Conservation (phyloP, 495 filamentous ascomycete genomes). For the Zalerion maritima region DNA sequence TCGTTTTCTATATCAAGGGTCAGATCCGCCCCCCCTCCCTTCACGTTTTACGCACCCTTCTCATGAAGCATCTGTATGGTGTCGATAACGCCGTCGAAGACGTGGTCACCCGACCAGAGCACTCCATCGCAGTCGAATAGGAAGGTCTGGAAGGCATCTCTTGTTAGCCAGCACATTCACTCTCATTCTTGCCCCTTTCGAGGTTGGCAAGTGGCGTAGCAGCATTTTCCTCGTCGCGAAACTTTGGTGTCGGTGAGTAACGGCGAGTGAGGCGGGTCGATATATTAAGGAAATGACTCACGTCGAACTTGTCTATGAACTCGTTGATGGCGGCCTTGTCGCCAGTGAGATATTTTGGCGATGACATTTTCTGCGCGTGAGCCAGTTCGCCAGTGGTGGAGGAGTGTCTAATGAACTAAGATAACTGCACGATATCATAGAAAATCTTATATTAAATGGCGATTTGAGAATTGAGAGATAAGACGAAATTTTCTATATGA, state of each 20-base stretch:
- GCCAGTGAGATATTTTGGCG: constrained; percentile 66
- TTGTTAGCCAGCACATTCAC: constrained; percentile 5
- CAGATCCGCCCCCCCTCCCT: too few relatives aligned
- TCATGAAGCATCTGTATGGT: constrained; percentile 66
- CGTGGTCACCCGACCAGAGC: constrained; percentile 84
- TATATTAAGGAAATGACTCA: constrained; percentile 31
- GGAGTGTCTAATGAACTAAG: too few relatives aligned
- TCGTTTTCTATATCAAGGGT: too few relatives aligned
- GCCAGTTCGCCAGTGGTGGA: too few relatives aligned
- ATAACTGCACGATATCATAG: too few relatives aligned
- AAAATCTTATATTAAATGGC: too few relatives aligned
- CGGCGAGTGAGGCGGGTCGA: constrained; percentile 1
- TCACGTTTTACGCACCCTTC: constrained; percentile 45
- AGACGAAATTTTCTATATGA: too few relatives aligned
- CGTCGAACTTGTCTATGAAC: constrained; percentile 85
- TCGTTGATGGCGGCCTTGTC: constrained; percentile 57
- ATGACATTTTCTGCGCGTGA: constrained; percentile 8
- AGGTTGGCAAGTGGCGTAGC: too few relatives aligned
- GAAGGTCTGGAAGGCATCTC: constrained; percentile 62
- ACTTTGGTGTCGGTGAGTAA: constrained; percentile 3
- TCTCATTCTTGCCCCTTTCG: not conserved
- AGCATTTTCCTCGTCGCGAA: too few relatives aligned
- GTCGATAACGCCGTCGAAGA: constrained; percentile 71
- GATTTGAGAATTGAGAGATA: too few relatives aligned
- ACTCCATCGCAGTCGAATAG: constrained; percentile 97